Evolutionary conservation across 225 moss, liverwort and hornwort genomes (phyloP), one percentile per base, ranked within the genome.

Genomic region (Polytrichum commune): DNA sequence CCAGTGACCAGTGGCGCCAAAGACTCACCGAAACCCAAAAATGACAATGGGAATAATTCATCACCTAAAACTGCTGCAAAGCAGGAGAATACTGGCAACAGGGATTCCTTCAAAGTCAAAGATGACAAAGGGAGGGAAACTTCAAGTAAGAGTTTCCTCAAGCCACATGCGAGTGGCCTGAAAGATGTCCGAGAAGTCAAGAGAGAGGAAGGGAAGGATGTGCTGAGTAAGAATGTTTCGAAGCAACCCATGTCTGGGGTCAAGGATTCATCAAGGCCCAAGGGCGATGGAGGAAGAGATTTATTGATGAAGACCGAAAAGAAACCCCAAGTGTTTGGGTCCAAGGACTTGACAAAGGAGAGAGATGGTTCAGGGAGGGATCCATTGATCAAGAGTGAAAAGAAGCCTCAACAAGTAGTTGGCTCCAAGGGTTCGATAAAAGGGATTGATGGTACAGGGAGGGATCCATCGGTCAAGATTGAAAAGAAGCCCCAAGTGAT

Each of bases 321-420:
- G 65, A 74, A 66, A 66, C n/a, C 78, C 27, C 75, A 75, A 68
- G 68, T 18, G 30, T 8, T 53, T 6, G 65, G 74, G 28, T 70
- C 69, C 54, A 74, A 75, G 75, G 38, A 70, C 55, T 55, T 35
- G 19, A 70, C 69, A 19, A 75, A 70, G 55, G 16, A 35, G 70
- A 75, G 67, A 75, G 75, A 74, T 70, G 76, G 68, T 22, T 72
- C 71, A 28, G 79, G 72, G 57, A 62, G 67, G 62, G 75, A 67
- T 18, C 71, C 69, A 56, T 60, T 78, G 65, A 64, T 58, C 60
- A 64, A 74, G 53, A 78, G 78, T 53, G 29, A 69, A 16, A 79
- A 57, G 32, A 70, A 71, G 70, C 6, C 30, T 27, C 46, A 60
- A 62, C 29, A 60, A 20, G 63, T 22, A 69, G 65, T 27, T 18